Evolutionary conservation across 192 early-diverging fungal genomes (phyloP).

Genomic region (Coemansia interrupta): DNA sequence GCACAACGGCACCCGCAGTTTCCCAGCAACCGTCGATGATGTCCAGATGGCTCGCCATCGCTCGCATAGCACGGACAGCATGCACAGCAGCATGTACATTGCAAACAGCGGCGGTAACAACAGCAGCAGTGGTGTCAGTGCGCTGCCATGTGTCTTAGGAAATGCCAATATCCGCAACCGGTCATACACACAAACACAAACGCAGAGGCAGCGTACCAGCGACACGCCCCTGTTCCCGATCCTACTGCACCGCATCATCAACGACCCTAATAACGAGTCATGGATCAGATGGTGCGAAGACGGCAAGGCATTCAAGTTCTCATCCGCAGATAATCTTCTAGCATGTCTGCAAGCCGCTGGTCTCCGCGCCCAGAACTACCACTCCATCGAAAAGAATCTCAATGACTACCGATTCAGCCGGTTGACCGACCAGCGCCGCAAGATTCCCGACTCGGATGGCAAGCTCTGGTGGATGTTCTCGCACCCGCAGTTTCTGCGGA

Average conservation of each 20-base stretch:
- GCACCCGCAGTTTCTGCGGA: constrained; percentile 45
- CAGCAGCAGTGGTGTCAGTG: constrained; percentile 10
- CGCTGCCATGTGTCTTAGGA: constrained; percentile 37
- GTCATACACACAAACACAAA: constrained; percentile 29
- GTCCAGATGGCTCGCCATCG: constrained; percentile 30
- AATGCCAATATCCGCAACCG: constrained; percentile 52
- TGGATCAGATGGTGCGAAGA: constrained; percentile 54
- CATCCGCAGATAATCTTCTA: constrained; percentile 44
- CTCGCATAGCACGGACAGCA: constrained; percentile 47
- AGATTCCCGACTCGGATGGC: constrained; percentile 41
- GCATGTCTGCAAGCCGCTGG: constrained; percentile 38
- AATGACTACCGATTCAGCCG: constrained; percentile 50
- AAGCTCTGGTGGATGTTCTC: constrained; percentile 52
- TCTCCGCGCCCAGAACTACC: constrained; percentile 51
- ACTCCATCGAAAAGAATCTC: constrained; percentile 51
- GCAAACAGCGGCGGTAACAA: background rate
- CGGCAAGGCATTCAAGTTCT: constrained; percentile 50
- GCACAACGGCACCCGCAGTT: constrained; percentile 35
- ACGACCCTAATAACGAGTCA: constrained; percentile 35
- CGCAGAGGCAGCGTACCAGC: constrained; percentile 52
- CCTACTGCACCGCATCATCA: constrained; percentile 48
- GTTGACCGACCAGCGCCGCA: constrained; percentile 46
- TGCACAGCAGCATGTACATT: constrained; percentile 10
- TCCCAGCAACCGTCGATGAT: constrained; percentile 41
- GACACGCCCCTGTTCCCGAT: constrained; percentile 52